Evolutionary conservation across 805 yeast genomes (phyloP), one percentile per base, ranked within the genome.

Genomic region (Myxozyma sirexii): DNA sequence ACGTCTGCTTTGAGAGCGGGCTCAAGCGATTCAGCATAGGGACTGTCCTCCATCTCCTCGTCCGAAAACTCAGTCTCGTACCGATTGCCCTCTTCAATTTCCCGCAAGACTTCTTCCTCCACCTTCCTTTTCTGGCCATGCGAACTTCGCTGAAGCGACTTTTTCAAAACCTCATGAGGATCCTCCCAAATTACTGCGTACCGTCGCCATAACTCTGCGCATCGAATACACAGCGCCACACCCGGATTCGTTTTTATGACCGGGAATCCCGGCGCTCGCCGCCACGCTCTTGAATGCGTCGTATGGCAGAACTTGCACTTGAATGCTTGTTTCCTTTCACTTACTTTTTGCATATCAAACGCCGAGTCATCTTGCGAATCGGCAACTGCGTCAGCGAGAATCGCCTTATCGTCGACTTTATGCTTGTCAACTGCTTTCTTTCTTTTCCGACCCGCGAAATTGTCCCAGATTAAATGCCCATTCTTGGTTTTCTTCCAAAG

Each of bases 201-300:
- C 41, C 96, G 76, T 71, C 97, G 80, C 98, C 98, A 93, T 29
- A 94, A 70, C 59, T 88, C 80, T 0, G 97, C 97, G 76, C 99
- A 93, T 55, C 98, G 78, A 29, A 80, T 74, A 72, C 99, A 93
- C 13, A 93, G 75, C 0, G 91, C 97, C 15, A 84, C 74, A 1
- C 75, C 68, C 4, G 75, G 69, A 8, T 69, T 66, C 0, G 67
- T 74, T 3, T 74, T 72, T 12, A 78, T 77, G 3, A 73, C 72
- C 1, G 78, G 75, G 29, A 77, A 79, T 0, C 93, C 94, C 0
- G 94, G 86, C 0, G 86, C 81, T 54, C 87, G 77, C 64, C 80
- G 83, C 97, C 96, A 90, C 54, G 80, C 83, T 1, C 73, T 68
- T 0, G 91, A 83, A 10, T 69, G 70, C 4, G 73, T 70, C 0